These are phyloP conservation scores for Phycomyces nitens DNA, from an alignment of 192 early-diverging fungal species.

Conservation along the genomic window DNA sequence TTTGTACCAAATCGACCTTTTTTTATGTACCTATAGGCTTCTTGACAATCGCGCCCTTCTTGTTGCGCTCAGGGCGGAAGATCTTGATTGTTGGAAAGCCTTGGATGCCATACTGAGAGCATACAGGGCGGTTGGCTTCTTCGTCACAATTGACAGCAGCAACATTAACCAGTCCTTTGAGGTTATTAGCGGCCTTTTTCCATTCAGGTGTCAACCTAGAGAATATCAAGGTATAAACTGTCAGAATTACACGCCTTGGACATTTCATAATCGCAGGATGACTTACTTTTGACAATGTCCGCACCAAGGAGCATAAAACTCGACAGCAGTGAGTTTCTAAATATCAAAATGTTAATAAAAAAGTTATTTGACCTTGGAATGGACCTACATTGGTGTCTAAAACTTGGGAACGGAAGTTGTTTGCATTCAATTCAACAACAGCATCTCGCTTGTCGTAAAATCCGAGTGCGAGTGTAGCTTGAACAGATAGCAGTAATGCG, in stretches of 20 bases:
- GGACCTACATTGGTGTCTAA: slow-evolving; percentile 58
- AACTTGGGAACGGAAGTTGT: slow-evolving; percentile 68
- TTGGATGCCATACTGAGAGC: slow-evolving; percentile 75
- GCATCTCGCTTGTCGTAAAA: slow-evolving; percentile 51
- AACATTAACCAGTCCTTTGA: slow-evolving; percentile 81
- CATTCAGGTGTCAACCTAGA: slow-evolving; percentile 76
- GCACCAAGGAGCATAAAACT: slow-evolving; percentile 98
- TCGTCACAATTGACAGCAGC: slow-evolving; percentile 92
- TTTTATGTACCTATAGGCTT: slow-evolving; percentile 36
- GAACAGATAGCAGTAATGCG: background rate
- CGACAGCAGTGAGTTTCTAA: slow-evolving; percentile 78
- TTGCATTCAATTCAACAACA: slow-evolving; percentile 46
- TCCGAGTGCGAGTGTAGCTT: slow-evolving; percentile 23
- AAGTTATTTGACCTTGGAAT: background rate
- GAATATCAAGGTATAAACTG: background rate
- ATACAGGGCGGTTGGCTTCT: slow-evolving; percentile 70
- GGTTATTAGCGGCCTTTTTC: slow-evolving; percentile 81
- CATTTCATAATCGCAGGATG: no score
- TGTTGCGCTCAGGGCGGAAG: slow-evolving; percentile 53
- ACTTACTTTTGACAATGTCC: slow-evolving; percentile 86
- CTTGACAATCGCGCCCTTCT: slow-evolving; percentile 36
- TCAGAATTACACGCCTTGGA: background rate
- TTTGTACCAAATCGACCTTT: no score
- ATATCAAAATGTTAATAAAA: slow-evolving; percentile 1
- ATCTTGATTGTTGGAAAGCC: slow-evolving; percentile 88